A percentile compares a stretch with the other conserved stretches of the same genome.
phyloP scores from a whole-genome alignment of 2,329 filamentous ascomycete genomes.

The Trichoderma pleuroti region DNA sequence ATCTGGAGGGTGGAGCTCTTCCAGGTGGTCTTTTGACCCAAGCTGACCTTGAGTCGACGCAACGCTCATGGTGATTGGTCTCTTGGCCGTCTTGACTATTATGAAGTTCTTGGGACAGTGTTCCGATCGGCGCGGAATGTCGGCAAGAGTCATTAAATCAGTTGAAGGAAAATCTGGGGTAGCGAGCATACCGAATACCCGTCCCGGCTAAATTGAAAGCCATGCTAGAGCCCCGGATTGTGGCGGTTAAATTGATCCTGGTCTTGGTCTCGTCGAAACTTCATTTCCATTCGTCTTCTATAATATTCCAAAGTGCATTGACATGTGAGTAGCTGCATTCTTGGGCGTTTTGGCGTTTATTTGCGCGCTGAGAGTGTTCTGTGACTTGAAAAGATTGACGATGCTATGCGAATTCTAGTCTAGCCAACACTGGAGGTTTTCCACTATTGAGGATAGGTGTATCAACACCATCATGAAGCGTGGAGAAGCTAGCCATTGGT shows the following conservation, averaged over 20 bases:
- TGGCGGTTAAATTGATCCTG: background rate
- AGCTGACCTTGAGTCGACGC: background rate
- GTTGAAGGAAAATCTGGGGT: background rate
- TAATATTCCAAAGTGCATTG: background rate
- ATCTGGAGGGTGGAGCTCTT: background rate
- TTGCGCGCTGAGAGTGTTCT: background rate
- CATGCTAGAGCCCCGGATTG: background rate
- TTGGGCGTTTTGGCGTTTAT: background rate
- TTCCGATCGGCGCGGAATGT: background rate
- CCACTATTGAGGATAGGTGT: background rate
- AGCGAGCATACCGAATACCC: background rate
- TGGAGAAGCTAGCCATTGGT: background rate
- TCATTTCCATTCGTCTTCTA: background rate
- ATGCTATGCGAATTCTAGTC: background rate
- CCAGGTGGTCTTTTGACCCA: background rate
- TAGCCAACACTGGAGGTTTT: background rate
- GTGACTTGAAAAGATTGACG: background rate
- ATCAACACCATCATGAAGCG: background rate
- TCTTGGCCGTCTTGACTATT: background rate
- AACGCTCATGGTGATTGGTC: background rate
- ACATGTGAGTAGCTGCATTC: background rate
- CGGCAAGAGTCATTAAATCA: background rate
- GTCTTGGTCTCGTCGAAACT: background rate
- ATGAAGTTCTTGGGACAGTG: background rate
- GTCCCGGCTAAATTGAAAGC: background rate